These are phyloP conservation scores for Boletus tylopilopsis DNA, from an alignment of 768 basidiomycete genomes.

Conservation along the genomic window DNA sequence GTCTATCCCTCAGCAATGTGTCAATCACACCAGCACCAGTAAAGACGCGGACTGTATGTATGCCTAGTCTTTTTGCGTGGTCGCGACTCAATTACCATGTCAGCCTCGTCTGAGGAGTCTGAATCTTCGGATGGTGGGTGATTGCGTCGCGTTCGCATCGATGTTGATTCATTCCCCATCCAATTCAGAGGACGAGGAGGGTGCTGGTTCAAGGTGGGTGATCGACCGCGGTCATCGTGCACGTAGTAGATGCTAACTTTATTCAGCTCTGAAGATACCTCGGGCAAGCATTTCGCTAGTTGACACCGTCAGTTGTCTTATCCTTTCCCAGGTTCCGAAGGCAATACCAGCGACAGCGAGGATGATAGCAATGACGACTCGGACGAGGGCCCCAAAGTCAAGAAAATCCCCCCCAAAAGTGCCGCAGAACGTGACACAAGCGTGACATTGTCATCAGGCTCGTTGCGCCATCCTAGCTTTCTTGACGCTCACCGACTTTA, in stretches of 20 bases:
- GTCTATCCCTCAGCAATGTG: background rate
- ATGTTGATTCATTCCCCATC: slow-evolving; percentile 12
- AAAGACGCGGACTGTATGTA: slow-evolving; percentile 22
- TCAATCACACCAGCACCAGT: slow-evolving; percentile 12
- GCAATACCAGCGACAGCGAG: slow-evolving; percentile 11
- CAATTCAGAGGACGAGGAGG: slow-evolving; percentile 21
- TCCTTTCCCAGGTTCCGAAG: slow-evolving; percentile 15
- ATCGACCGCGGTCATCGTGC: background rate
- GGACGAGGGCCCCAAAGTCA: background rate
- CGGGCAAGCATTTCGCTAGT: slow-evolving; percentile 17
- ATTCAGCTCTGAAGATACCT: slow-evolving; percentile 17
- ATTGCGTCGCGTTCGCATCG: background rate
- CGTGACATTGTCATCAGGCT: slow-evolving; percentile 37
- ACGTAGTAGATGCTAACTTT: slow-evolving; percentile 5
- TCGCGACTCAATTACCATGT: slow-evolving; percentile 8
- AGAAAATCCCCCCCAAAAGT: slow-evolving; percentile 4
- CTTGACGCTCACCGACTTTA: background rate
- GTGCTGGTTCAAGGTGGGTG: slow-evolving; percentile 27
- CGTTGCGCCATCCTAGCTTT: background rate
- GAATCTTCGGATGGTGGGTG: slow-evolving; percentile 26
- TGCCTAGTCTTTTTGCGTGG: background rate
- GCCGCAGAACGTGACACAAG: slow-evolving; percentile 35
- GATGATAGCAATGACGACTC: slow-evolving; percentile 6
- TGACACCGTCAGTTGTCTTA: background rate
- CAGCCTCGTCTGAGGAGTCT: slow-evolving; percentile 22